Evolutionary conservation across 1,139 yeast genomes (phyloP).

Genomic region (Spathaspora sp.): DNA sequence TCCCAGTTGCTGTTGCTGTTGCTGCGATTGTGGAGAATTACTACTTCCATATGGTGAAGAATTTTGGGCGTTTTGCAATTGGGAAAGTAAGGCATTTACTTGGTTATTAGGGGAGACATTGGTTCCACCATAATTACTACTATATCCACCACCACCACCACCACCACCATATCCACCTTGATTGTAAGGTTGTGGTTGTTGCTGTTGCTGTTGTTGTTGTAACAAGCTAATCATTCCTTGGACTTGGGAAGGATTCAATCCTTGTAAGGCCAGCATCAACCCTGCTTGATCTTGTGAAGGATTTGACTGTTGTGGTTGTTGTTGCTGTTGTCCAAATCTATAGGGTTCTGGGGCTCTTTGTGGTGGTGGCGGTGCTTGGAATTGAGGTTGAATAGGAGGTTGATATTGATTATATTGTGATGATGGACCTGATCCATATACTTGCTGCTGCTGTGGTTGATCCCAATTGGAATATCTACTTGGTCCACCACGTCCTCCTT

Average conservation of each 20-base stretch:
- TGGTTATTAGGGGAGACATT: constrained; percentile 20
- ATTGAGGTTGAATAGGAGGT: neutral
- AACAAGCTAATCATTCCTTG: constrained; percentile 48
- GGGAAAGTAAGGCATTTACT: constrained; percentile 29
- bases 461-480: constrained; percentile 6
- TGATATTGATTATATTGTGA: constrained; percentile 6
- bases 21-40: constrained; percentile 10
- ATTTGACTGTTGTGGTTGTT: constrained; percentile 10
- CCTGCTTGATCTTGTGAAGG: constrained; percentile 12
- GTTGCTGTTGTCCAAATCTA: constrained; percentile 4
- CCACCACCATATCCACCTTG: constrained; percentile 7
- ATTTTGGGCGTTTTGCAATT: constrained; percentile 20
- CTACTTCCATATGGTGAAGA: neutral
- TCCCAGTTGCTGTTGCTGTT: constrained; percentile 16
- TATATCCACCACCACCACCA: constrained; percentile 4
- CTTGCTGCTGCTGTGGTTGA: constrained; percentile 8
- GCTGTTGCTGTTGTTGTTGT: constrained; percentile 24
- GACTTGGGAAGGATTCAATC: constrained; percentile 51
- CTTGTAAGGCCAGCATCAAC: constrained; percentile 39
- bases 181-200: constrained; percentile 13
- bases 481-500: constrained; percentile 10
- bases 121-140: constrained; percentile 3
- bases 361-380: neutral
- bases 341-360: neutral
- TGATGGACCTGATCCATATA: constrained; percentile 13